Conservation (phyloP, 73 alveolate species). For the Effrenium voratum region DNA sequence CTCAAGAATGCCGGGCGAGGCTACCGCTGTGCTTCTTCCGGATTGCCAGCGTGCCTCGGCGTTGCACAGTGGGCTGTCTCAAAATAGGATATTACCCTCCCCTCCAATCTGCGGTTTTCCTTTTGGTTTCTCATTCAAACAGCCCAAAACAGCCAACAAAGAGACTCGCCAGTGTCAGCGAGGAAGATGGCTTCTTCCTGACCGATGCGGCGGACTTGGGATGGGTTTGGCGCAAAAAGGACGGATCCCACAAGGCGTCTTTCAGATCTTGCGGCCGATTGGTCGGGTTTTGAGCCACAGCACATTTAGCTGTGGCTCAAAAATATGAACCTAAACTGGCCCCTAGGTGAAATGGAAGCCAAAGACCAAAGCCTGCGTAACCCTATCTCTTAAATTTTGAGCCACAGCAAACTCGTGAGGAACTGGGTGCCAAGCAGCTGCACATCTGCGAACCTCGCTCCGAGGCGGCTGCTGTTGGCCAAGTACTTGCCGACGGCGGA, state of each 20-base stretch:
- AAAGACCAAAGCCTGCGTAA: background rate
- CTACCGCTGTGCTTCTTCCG: slow-evolving; percentile 62
- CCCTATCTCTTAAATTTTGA: background rate
- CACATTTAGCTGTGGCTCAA: no score
- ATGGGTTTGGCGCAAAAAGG: no score
- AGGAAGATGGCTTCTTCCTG: slow-evolving; percentile 88
- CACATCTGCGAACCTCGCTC: background rate
- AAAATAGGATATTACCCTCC: background rate
- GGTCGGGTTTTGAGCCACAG: no score
- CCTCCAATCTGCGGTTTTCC: no score
- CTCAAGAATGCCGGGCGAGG: no score
- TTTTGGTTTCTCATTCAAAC: no score
- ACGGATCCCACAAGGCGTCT: no score
- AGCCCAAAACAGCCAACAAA: background rate
- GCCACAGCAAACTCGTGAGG: background rate
- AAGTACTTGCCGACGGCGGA: slow-evolving; percentile 53
- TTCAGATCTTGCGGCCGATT: no score
- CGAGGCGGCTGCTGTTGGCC: slow-evolving; percentile 68
- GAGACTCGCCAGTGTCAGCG: background rate
- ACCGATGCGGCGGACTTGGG: slow-evolving; percentile 23
- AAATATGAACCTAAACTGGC: no score
- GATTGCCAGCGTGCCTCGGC: slow-evolving; percentile 36
- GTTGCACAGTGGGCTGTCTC: background rate
- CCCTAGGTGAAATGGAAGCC: background rate
- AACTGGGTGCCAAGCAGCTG: background rate